These are phyloP conservation scores for Volvariella surrecta DNA, from an alignment of 1,284 basidiomycete species.

Conservation along the genomic window DNA sequence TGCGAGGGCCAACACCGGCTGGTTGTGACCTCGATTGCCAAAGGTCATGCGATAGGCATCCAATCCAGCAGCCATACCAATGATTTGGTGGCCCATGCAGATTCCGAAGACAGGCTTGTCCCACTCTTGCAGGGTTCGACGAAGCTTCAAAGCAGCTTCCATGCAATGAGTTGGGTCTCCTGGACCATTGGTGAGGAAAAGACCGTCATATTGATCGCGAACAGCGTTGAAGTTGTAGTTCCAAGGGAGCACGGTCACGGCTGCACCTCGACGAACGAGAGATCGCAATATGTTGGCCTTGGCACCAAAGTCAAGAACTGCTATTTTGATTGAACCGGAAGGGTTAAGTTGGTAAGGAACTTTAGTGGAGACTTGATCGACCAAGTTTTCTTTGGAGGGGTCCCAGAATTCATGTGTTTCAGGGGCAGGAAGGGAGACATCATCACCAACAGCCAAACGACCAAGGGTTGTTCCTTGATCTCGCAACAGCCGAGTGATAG, in stretches of 20 bases:
- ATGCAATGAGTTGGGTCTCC: slow-evolving; percentile 90
- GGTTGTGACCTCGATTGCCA: slow-evolving; percentile 99
- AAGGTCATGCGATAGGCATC: slow-evolving; percentile 98
- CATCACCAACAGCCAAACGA: slow-evolving; percentile 78
- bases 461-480: slow-evolving; percentile 98
- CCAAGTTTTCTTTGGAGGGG: slow-evolving; percentile 86
- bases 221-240: slow-evolving; percentile 92
- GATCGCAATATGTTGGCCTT: slow-evolving; percentile 97
- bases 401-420: slow-evolving; percentile 79
- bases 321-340: slow-evolving; percentile 82
- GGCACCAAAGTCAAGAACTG: slow-evolving; percentile 94
- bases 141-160: slow-evolving; percentile 77
- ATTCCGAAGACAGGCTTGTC: slow-evolving; percentile 94
- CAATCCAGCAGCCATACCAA: slow-evolving; percentile 94
- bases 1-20: slow-evolving; percentile 92
- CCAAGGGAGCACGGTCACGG: slow-evolving; percentile 96
- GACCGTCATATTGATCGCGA: slow-evolving; percentile 87
- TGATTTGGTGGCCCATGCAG: slow-evolving; percentile 98
- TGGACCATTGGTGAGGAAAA: slow-evolving; percentile 96
- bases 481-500: slow-evolving; percentile 88
- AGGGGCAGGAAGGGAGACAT: slow-evolving; percentile 57
- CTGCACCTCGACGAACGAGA: slow-evolving; percentile 83
- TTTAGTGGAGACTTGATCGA: slow-evolving; percentile 88
- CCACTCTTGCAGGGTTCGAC: slow-evolving; percentile 83
- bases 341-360: slow-evolving; percentile 84